Evolutionary conservation across 805 yeast species (phyloP).

Genomic region (Saccharomycopsis sp.): DNA sequence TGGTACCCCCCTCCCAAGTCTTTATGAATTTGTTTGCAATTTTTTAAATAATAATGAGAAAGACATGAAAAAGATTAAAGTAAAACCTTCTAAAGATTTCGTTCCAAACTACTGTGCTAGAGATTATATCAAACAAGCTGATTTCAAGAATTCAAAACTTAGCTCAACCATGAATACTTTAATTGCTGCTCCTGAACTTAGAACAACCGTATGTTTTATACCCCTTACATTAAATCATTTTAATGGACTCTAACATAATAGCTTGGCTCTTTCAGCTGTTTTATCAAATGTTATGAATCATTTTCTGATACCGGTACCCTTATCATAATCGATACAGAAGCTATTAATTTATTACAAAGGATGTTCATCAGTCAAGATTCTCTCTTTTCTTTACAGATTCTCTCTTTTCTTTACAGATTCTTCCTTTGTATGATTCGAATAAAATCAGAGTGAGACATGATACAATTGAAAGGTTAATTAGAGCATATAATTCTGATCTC

Average conservation of each 20-base stretch:
- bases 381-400: constrained; percentile 22
- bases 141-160: neutral
- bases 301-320: neutral
- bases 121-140: neutral
- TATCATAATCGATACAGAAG: neutral
- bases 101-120: neutral
- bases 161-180: neutral
- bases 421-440: constrained; percentile 49
- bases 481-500: neutral
- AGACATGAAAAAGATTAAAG: neutral
- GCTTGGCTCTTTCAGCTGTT: neutral
- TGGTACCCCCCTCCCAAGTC: neutral
- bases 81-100: neutral
- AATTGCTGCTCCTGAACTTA: neutral
- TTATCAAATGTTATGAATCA: neutral
- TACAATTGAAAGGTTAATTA: constrained; percentile 43
- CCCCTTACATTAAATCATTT: neutral
- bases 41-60: neutral
- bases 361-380: constrained; percentile 25
- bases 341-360: neutral
- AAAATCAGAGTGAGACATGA: constrained; percentile 47
- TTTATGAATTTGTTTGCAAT: neutral
- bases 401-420: constrained; percentile 26
- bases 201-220: neutral
- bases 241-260: neutral